Conservation (phyloP, 306 rosid genomes). For the Citrullus colocynthis region DNA sequence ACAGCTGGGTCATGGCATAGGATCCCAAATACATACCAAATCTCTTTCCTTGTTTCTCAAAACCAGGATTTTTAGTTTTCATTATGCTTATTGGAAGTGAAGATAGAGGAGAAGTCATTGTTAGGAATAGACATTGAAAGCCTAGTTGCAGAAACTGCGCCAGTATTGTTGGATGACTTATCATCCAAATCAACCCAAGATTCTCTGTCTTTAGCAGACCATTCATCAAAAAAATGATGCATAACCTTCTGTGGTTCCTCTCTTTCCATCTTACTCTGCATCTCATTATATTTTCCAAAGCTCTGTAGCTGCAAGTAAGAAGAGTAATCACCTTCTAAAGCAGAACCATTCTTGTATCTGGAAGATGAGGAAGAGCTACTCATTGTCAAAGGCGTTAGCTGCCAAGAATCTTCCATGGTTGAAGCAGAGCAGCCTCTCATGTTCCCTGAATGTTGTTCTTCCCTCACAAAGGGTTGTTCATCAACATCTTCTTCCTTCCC, state of each 20-base stretch:
- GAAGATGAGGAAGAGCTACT: constrained; percentile 55
- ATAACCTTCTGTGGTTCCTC: constrained; percentile 60
- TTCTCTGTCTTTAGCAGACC: constrained; percentile 54
- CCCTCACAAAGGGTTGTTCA: constrained; percentile 73
- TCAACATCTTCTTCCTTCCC: constrained; percentile 68
- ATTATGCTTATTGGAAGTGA: constrained; percentile 1
- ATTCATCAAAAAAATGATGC: constrained; percentile 86
- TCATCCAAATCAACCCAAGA: constrained; percentile 85
- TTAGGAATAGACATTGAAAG: constrained; percentile 76
- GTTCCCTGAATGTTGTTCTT: constrained; percentile 53
- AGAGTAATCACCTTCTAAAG: constrained; percentile 39
- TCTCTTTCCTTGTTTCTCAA: not conserved
- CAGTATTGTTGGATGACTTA: constrained; percentile 45
- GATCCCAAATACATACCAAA: constrained; percentile 12
- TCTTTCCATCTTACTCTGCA: constrained; percentile 20
- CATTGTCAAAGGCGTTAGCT: constrained; percentile 65
- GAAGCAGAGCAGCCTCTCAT: constrained; percentile 71
- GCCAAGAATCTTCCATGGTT: constrained; percentile 72
- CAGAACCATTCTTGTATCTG: constrained; percentile 59
- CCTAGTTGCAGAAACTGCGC: constrained; percentile 44
- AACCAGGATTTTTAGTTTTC: not conserved
- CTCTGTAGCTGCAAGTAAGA: constrained; percentile 57
- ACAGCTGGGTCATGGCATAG: not conserved
- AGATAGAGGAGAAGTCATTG: not conserved
- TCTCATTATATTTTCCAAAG: not conserved